Evolutionary conservation across 2,329 filamentous ascomycete species (phyloP), one percentile per base, ranked within the genome.

Genomic region (Plectosphaerella sp.): DNA sequence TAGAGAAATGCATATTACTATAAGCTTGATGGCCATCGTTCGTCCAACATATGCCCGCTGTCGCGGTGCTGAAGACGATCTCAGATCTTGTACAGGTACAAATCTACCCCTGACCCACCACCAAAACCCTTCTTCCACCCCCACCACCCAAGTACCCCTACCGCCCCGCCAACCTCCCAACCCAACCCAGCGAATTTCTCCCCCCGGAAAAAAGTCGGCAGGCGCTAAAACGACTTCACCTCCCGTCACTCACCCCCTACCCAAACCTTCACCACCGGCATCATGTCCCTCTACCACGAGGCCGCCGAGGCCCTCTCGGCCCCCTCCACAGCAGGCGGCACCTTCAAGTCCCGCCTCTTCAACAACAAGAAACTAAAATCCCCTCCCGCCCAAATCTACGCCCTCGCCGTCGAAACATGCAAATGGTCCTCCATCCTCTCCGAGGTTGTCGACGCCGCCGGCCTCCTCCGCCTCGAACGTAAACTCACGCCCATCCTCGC

Each of bases 281-380:
- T 33, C 48, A 97, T 97, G 93, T 96, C 92, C 47, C 86, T 99
- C 52, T 99, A 99, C 68, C 88, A 96, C 67, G 94, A 97, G 74
- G 88, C 92, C 7, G 91, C 88, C 4, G 79, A 85, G 14, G 76
- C 97, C 36, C 73, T 99, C 52, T 79, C 80, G 4, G 79, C 78
- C 7, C 72, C 84, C 3, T 72, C 81, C 1, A 79, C 82, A n/a
- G 72, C 77, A 3, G 86, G 87, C n/a, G 91, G 90, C 16, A 96
- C 90, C 24, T 79, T 97, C 57, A 96, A 95, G 69, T 90, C 91
- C 8, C 79, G 89, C 36, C 83, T 97, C 45, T 97, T 94, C 68
- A 76, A 78, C 53, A 86, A 84, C 55, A 88, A 88, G 61, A 76
- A 78, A 8, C 72, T 91, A 59, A 96, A 93, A 64, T 91, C 88